Evolutionary conservation across 2,329 filamentous ascomycete genomes (phyloP), one percentile per base, ranked within the genome.

Genomic region (Calcarisporium arbuscula): DNA sequence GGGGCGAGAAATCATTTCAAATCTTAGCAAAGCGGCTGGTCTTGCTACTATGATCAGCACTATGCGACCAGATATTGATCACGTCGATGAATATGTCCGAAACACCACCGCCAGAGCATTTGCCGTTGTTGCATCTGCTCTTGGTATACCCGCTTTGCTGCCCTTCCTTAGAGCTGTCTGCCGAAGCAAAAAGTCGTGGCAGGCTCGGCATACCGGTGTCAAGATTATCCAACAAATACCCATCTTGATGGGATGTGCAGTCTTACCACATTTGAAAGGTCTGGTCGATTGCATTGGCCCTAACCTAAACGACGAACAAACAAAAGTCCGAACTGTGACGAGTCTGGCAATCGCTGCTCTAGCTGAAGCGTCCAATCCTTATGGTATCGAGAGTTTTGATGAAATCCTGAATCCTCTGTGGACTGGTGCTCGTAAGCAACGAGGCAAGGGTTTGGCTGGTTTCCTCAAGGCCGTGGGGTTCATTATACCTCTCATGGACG

Each of bases 151-250:
- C 4, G 89, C 92, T 8, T 77, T 98, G 30, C 76, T 98, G 18
- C 92, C 92, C 3, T 98, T 98, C 71, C 69, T 98, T 27, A 80
- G 89, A 51, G 92, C 94, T 40, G 92, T 98, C 14, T 98, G 92
- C 58, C 82, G 88, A 57, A 95, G 88, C 65, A 96, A 96, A 65
- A 98, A 98, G 64, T 96, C 92, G 37, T 98, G 92, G 92, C 89
- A 96, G 58, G 92, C 92, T 34, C 76, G 92, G 42, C 92, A 98
- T 58, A 98, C 92, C 3, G 92, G 92, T 65, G 92, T 98, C 46
- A 98, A 98, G 70, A 98, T 98, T 55, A 85, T 98, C 12, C 92
- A 98, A 59, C 92, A 98, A 57, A 96, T 98, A 51, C 90, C 92
- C 16, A 98, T 98, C 48, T 68, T 98, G 5, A 98, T 98, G 92